phyloP scores from a whole-genome alignment of 345 rosid genomes.

The Balakata baccata region DNA sequence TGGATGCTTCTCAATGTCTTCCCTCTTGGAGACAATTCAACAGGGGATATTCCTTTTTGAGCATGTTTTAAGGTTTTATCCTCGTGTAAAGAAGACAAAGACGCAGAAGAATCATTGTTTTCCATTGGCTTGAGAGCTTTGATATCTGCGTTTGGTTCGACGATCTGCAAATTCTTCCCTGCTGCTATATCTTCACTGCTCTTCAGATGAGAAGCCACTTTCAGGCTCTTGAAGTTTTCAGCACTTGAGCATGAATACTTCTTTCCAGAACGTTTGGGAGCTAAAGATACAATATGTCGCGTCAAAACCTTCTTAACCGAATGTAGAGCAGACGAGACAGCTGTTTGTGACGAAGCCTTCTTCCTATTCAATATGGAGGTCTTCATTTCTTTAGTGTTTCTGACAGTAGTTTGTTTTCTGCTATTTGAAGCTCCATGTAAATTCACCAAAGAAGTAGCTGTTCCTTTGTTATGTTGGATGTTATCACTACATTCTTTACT shows the following conservation, averaged over 20 bases:
- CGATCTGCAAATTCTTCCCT: constrained; percentile 2
- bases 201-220: constrained; percentile 1
- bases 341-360: constrained; percentile 14
- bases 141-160: not conserved
- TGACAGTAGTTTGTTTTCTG: constrained; percentile 23
- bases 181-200: constrained; percentile 1
- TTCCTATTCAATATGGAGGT: constrained; percentile 18
- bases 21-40: constrained; percentile 17
- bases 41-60: constrained; percentile 16
- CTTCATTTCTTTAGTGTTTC: constrained; percentile 20
- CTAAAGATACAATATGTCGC: constrained; percentile 9
- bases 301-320: constrained; percentile 10
- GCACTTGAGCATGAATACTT: not conserved
- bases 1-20: constrained; percentile 15
- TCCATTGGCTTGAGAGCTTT: constrained; percentile 4
- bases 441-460: constrained; percentile 1
- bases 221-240: constrained; percentile 18
- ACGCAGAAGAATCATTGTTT: not conserved
- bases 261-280: constrained; percentile 10
- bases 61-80: not conserved
- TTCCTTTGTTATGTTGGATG: constrained; percentile 12
- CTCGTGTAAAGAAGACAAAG: no score
- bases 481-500: constrained; percentile 13
- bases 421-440: constrained; percentile 19
- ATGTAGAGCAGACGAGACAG: not conserved